These are phyloP conservation scores for Saccharomycopsis malanga DNA, from an alignment of 805 yeast genomes.

Conservation along the genomic window DNA sequence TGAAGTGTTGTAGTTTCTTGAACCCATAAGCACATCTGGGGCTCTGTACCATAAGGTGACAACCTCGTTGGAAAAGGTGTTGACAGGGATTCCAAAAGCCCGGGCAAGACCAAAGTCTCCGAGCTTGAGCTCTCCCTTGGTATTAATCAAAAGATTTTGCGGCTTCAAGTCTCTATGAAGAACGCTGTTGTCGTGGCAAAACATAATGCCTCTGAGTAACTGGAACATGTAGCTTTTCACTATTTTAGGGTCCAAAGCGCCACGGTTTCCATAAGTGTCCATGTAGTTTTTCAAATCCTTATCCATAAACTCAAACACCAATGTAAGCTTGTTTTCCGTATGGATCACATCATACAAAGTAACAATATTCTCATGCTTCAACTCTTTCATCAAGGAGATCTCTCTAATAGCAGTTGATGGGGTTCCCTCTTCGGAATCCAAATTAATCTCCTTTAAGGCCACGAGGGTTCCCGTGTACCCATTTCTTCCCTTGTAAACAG, in stretches of 20 bases:
- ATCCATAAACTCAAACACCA: slow-evolving; percentile 92
- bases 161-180: slow-evolving; percentile 82
- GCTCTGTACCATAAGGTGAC: slow-evolving; percentile 83
- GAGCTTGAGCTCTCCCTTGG: slow-evolving; percentile 84
- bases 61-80: slow-evolving; percentile 95
- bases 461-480: slow-evolving; percentile 82
- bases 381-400: slow-evolving; percentile 89
- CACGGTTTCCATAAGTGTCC: slow-evolving; percentile 76
- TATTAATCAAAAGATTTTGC: slow-evolving; percentile 82
- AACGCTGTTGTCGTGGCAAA: slow-evolving; percentile 74
- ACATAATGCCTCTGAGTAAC: slow-evolving; percentile 79
- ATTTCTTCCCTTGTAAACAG: slow-evolving; percentile 93
- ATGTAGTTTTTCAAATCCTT: slow-evolving; percentile 89
- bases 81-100: slow-evolving; percentile 96
- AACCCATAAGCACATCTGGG: slow-evolving; percentile 55
- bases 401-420: slow-evolving; percentile 98
- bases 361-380: slow-evolving; percentile 88
- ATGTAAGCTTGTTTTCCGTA: slow-evolving; percentile 88
- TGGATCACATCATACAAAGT: slow-evolving; percentile 92
- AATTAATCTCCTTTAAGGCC: slow-evolving; percentile 88
- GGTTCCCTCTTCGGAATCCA: slow-evolving; percentile 96
- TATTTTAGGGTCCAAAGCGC: slow-evolving; percentile 64
- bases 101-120: slow-evolving; percentile 97
- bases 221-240: slow-evolving; percentile 94
- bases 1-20: slow-evolving; percentile 91